Conservation (phyloP, 2,329 filamentous ascomycete species). For the Fusarium penzigii region DNA sequence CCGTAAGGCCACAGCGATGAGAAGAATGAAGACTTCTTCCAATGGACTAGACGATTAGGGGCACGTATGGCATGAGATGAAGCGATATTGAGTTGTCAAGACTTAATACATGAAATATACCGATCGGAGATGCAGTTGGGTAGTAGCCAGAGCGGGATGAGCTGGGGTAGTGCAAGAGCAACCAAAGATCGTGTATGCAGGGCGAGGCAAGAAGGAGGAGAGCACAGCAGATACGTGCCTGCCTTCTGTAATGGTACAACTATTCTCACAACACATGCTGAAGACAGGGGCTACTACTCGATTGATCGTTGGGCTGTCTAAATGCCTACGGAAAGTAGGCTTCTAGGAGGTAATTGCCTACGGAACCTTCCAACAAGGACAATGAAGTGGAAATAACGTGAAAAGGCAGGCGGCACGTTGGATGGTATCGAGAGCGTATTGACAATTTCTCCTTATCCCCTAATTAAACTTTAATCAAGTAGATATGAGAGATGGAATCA, state of each 20-base stretch:
- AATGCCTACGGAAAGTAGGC: background rate
- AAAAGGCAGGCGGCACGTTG: constrained; percentile 4
- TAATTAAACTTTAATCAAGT: background rate
- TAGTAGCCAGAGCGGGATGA: constrained; percentile 17
- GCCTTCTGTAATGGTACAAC: no score
- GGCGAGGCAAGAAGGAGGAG: constrained; percentile 5
- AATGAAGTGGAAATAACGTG: constrained; percentile 9
- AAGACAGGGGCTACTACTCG: no score
- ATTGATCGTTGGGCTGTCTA: background rate
- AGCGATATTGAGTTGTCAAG: constrained; percentile 6
- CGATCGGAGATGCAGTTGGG: constrained; percentile 15
- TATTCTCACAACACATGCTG: no score
- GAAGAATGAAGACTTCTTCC: no score
- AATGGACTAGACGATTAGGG: no score
- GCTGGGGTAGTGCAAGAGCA: constrained; percentile 26
- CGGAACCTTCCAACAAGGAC: constrained; percentile 3
- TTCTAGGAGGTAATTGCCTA: background rate
- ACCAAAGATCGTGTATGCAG: constrained; percentile 29
- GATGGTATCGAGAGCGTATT: background rate
- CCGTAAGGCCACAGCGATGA: no score
- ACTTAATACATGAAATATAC: constrained; percentile 5
- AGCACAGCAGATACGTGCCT: constrained; percentile 13
- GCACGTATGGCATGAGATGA: no score
- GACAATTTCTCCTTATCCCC: background rate
- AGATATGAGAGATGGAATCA: no score